Evolutionary conservation across 768 basidiomycete genomes (phyloP).

Genomic region (Suillus paluster): DNA sequence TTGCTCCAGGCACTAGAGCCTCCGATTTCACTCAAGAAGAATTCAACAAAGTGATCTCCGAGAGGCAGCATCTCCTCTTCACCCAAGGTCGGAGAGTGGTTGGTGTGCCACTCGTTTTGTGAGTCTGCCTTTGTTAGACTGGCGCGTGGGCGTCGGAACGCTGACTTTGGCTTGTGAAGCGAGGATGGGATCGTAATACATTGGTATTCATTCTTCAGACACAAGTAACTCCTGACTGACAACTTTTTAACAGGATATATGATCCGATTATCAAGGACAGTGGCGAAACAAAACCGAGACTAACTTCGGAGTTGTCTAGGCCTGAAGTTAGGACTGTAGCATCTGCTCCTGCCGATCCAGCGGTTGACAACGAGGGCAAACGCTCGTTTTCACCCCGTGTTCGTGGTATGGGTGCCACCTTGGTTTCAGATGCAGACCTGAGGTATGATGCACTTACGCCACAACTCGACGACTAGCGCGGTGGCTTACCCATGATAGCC

Average conservation of each 20-base stretch:
- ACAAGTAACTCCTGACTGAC: background rate
- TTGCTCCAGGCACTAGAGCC: constrained; percentile 14
- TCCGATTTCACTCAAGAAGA: constrained; percentile 15
- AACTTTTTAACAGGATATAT: background rate
- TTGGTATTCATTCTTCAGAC: constrained; percentile 24
- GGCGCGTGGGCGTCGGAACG: constrained; percentile 4
- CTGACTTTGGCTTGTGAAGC: constrained; percentile 18
- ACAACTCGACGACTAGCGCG: background rate
- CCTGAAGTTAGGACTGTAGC: background rate
- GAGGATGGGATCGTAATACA: constrained; percentile 34
- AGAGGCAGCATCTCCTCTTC: constrained; percentile 24
- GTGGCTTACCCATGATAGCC: background rate
- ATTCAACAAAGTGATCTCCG: constrained; percentile 18
- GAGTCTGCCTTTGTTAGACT: constrained; percentile 11
- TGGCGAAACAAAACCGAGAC: background rate
- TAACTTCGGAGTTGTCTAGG: background rate
- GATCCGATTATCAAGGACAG: background rate
- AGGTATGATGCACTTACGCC: background rate
- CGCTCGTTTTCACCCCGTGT: background rate
- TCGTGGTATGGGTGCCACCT: too few species aligned
- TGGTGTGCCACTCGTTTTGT: constrained; percentile 31
- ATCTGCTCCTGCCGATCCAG: background rate
- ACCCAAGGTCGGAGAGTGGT: constrained; percentile 27
- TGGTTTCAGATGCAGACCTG: background rate
- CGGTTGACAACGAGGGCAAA: too few species aligned